Evolutionary conservation across 495 filamentous ascomycete species (phyloP), one percentile per base, ranked within the genome.

Genomic region (Penicillium tannophilum): DNA sequence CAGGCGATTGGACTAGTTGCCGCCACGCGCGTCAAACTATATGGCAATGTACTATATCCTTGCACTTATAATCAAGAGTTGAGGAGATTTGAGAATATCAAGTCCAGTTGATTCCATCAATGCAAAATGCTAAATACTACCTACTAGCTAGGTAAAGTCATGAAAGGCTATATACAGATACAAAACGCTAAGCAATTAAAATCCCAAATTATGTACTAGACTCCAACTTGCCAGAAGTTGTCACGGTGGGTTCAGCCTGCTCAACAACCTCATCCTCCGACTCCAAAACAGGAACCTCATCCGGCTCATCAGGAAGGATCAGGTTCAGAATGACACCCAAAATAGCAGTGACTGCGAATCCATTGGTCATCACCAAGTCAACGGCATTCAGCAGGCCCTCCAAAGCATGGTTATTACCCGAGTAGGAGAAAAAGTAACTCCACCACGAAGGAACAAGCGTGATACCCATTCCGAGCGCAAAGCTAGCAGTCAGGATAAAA

Each of bases 351-450:
- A 96, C 76, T 1, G 77, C 78, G 45, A 81, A 82, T 0, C 76
- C 77, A 24, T 91, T 95, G 72, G 90, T 84, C 84, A 95, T 86
- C 47, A 96, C 80, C 31, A 97, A 73, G 23, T 81, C 82, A 11
- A 95, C 90, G 44, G 93, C 92, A 66, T 96, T 89, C 54, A 92
- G 79, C 70, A 96, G 88, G 3, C 93, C 93, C 36, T 82, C 79
- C 52, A 93, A 78, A 10, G 84, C 79, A 61, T 80, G 84, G 71
- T 94, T 90, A 61, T 84, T 75, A 17, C 91, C 91, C 0, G 58
- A 62, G 60, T 88, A 87, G 6, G 89, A 89, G 70, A 97, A 96
- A 57, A 95, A 84, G 60, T 84, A 86, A 36, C 65, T 65, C 73
- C 92, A 93, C 79, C 90, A 93, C 23, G 78, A 82, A 0, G 93